Conservation (phyloP, 2,329 filamentous ascomycete genomes). For the Grosmannia clavigera region DNA sequence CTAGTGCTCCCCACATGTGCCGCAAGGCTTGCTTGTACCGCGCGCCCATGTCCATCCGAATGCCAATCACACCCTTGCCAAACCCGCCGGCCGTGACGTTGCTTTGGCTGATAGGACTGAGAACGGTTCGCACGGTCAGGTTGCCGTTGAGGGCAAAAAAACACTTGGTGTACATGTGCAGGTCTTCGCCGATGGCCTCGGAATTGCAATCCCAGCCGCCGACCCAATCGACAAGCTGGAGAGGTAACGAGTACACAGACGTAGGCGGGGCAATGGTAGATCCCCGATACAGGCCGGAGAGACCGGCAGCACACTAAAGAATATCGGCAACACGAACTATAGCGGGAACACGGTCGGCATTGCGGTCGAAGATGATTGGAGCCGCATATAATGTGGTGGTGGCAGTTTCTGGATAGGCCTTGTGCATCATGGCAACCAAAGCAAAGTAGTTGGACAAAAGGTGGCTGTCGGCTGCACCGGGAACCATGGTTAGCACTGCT, state of each 20-base stretch:
- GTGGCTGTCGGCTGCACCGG: constrained; percentile 52
- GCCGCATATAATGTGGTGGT: constrained; percentile 53
- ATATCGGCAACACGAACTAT: constrained; percentile 61
- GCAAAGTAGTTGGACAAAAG: constrained; percentile 56
- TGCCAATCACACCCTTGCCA: constrained; percentile 39
- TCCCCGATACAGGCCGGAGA: constrained; percentile 54
- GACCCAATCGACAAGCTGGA: constrained; percentile 54
- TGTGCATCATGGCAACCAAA: constrained; percentile 51
- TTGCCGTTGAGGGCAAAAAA: constrained; percentile 64
- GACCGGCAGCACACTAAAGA: constrained; percentile 57
- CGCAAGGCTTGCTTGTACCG: constrained; percentile 61
- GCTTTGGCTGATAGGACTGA: constrained; percentile 60
- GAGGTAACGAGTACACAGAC: constrained; percentile 59
- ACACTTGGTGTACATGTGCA: constrained; percentile 70
- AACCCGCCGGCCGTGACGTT: constrained; percentile 51
- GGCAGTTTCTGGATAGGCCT: constrained; percentile 45
- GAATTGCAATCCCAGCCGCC: constrained; percentile 60
- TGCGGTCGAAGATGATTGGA: constrained; percentile 63
- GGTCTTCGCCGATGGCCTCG: constrained; percentile 62
- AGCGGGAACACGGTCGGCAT: constrained; percentile 54
- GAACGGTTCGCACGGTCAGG: constrained; percentile 48
- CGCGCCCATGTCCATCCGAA: constrained; percentile 45
- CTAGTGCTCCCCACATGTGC: constrained; percentile 66
- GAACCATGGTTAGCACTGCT: constrained; percentile 9
- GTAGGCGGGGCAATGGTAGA: constrained; percentile 57